phyloP scores from a whole-genome alignment of 352 stramenopile genomes.

The Pythium dissotocum region DNA sequence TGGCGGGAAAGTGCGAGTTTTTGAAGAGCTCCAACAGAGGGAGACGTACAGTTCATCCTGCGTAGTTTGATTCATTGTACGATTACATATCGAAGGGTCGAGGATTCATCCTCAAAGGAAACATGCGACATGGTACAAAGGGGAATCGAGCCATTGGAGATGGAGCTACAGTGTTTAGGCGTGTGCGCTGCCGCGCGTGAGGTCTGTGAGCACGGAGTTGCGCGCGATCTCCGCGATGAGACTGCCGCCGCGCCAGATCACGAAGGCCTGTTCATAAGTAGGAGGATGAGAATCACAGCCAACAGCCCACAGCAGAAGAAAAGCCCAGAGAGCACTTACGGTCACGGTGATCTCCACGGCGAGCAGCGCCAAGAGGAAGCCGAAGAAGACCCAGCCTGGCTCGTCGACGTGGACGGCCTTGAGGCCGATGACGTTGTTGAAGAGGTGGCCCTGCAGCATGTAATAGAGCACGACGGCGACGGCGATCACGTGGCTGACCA shows the following conservation, averaged over 20 bases:
- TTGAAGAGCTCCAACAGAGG: constrained; percentile 4
- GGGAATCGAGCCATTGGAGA: not conserved
- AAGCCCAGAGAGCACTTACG: constrained; percentile 30
- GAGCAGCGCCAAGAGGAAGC: constrained; percentile 65
- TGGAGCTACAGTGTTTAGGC: constrained; percentile 22
- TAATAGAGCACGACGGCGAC: constrained; percentile 58
- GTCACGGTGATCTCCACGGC: constrained; percentile 55
- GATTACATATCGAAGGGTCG: constrained; percentile 5
- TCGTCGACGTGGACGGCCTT: constrained; percentile 27
- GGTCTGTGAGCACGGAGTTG: constrained; percentile 60
- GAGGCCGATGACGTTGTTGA: constrained; percentile 50
- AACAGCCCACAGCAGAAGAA: not conserved
- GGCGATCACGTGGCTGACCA: constrained; percentile 62
- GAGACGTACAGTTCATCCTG: constrained; percentile 5
- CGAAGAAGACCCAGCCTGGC: constrained; percentile 52
- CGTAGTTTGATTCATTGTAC: not conserved
- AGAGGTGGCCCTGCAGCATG: constrained; percentile 51
- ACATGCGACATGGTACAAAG: constrained; percentile 8
- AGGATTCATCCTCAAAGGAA: not conserved
- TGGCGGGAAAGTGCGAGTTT: constrained; percentile 7
- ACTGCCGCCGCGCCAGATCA: constrained; percentile 51
- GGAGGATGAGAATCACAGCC: not conserved
- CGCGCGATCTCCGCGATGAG: constrained; percentile 73
- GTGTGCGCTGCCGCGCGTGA: constrained; percentile 36
- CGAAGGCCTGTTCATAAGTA: constrained; percentile 38